phyloP scores from a whole-genome alignment of 2,329 filamentous ascomycete genomes.

The Aspergillus felis region DNA sequence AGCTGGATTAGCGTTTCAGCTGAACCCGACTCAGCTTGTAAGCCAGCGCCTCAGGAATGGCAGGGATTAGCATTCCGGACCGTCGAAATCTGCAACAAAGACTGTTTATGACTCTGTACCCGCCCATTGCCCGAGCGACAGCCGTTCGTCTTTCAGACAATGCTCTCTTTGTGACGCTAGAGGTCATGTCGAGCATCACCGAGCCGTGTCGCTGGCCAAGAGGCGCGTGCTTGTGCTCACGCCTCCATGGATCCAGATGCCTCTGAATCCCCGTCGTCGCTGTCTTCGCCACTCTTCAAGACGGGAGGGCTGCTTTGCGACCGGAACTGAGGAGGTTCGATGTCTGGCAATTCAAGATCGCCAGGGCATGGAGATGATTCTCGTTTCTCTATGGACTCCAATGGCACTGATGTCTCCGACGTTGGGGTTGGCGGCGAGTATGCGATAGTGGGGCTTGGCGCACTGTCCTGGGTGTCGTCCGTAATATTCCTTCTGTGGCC shows the following conservation, averaged over 20 bases:
- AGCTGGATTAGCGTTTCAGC: neutral
- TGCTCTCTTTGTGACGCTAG: neutral
- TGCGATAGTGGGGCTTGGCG: constrained; percentile 29
- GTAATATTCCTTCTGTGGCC: constrained; percentile 31
- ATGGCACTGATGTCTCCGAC: constrained; percentile 22
- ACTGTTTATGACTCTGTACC: neutral
- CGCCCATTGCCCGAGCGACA: neutral
- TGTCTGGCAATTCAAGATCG: constrained; percentile 18
- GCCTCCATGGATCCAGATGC: constrained; percentile 1
- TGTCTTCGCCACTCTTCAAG: constrained; percentile 13
- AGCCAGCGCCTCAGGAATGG: neutral
- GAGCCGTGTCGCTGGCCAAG: neutral
- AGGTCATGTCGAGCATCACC: too few species aligned
- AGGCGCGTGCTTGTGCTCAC: constrained; percentile 9
- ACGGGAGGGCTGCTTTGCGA: constrained; percentile 32
- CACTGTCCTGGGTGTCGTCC: constrained; percentile 30
- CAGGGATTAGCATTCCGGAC: neutral
- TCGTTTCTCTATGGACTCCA: constrained; percentile 9
- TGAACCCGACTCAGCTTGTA: neutral
- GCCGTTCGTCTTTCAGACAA: neutral
- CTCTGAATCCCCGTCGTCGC: constrained; percentile 4
- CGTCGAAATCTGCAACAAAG: neutral
- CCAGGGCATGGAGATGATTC: neutral
- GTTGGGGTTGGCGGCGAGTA: constrained; percentile 40
- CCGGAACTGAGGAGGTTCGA: constrained; percentile 22